These are phyloP conservation scores for Schizophyllum commune DNA, from an alignment of 1,284 basidiomycete genomes.

Conservation along the genomic window DNA sequence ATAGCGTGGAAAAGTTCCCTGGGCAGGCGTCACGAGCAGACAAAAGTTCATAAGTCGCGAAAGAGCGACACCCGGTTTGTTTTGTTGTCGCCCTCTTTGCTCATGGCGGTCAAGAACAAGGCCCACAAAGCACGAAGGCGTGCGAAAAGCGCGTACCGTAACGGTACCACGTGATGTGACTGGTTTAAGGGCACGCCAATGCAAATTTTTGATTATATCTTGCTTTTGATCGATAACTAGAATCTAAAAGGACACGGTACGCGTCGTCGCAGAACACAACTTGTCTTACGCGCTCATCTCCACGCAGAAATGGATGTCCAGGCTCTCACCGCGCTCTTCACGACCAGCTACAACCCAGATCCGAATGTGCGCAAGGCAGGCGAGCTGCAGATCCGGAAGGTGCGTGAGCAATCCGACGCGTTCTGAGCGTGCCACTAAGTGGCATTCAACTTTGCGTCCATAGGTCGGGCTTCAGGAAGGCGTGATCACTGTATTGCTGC, in stretches of 20 bases:
- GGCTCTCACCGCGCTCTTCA: slow-evolving; percentile 68
- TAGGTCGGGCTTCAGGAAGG: slow-evolving; percentile 75
- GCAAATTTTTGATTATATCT: background rate
- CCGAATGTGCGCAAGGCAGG: slow-evolving; percentile 78
- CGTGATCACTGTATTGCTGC: slow-evolving; percentile 68
- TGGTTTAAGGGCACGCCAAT: background rate
- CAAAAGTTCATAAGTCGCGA: slow-evolving; percentile 53
- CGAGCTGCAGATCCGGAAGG: slow-evolving; percentile 81
- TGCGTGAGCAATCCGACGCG: slow-evolving; percentile 22
- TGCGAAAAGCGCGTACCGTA: background rate
- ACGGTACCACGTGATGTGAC: background rate
- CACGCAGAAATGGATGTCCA: slow-evolving; percentile 61
- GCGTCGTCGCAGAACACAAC: background rate
- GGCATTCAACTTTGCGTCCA: slow-evolving; percentile 3
- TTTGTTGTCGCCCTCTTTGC: too few relatives aligned
- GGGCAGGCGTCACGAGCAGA: background rate
- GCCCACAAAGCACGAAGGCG: background rate
- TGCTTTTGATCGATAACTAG: background rate
- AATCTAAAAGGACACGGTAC: background rate
- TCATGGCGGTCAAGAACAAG: background rate
- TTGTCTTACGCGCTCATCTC: background rate
- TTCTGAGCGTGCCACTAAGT: background rate
- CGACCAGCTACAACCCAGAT: slow-evolving; percentile 73
- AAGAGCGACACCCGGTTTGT: slow-evolving; percentile 32
- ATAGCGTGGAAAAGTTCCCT: background rate